Evolutionary conservation across 2,329 filamentous ascomycete genomes (phyloP).

Genomic region (Cordyceps cateniannulata): DNA sequence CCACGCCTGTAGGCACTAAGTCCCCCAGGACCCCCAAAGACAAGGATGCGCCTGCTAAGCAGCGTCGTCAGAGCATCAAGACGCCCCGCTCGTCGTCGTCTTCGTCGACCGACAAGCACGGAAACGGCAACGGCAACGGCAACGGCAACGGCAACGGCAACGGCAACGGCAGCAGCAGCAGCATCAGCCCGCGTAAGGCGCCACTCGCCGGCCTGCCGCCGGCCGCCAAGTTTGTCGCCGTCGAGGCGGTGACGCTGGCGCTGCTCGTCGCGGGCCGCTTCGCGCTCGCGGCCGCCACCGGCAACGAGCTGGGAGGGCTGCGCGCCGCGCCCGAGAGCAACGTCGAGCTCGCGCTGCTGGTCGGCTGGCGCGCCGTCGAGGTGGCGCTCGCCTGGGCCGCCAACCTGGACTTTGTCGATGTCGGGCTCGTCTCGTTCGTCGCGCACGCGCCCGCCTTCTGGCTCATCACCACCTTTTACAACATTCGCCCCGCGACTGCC

Average conservation of each 20-base stretch:
- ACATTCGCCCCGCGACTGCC: slow-evolving; percentile 55
- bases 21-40: neutral
- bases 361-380: slow-evolving; percentile 53
- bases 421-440: slow-evolving; percentile 59
- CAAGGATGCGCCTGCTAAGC: slow-evolving; percentile 12
- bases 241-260: slow-evolving; percentile 49
- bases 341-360: slow-evolving; percentile 50
- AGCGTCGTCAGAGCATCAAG: slow-evolving; percentile 10
- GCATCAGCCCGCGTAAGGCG: neutral
- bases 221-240: slow-evolving; percentile 44
- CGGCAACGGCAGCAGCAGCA: neutral
- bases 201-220: neutral
- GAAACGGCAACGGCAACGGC: neutral
- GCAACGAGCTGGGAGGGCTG: slow-evolving; percentile 55
- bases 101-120: slow-evolving; percentile 5
- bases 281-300: slow-evolving; percentile 62
- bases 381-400: slow-evolving; percentile 67
- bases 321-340: slow-evolving; percentile 57
- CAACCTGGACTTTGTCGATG: slow-evolving; percentile 67
- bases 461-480: slow-evolving; percentile 73
- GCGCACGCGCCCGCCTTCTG: slow-evolving; percentile 71
- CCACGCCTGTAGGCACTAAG: neutral
- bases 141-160: neutral
- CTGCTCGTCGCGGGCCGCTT: slow-evolving; percentile 61
- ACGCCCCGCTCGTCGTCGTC: neutral